Evolutionary conservation across 106 monocot genomes (phyloP).

Genomic region (Apostasia shenzhenica): DNA sequence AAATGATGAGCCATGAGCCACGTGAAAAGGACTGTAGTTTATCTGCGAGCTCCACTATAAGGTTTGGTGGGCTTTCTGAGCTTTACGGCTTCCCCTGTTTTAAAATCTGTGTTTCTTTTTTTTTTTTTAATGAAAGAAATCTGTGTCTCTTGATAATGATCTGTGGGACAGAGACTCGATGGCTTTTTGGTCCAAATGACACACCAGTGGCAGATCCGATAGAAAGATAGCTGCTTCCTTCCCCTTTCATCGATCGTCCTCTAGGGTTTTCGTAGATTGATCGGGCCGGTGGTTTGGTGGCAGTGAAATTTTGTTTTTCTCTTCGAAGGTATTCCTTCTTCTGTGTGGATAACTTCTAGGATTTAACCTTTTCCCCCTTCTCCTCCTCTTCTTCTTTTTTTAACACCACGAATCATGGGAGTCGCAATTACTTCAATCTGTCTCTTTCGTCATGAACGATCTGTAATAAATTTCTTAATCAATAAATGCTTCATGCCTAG

Average conservation of each 20-base stretch:
- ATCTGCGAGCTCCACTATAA: not conserved
- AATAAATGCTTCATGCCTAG: not conserved
- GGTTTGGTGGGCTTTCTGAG: not conserved
- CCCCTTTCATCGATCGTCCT: not conserved
- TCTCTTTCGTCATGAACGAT: no score
- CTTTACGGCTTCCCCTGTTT: conserved; percentile 7
- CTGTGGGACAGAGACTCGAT: not conserved
- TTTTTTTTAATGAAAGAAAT: no score
- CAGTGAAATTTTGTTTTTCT: not conserved
- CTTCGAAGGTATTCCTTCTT: not conserved
- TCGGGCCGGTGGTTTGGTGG: no score
- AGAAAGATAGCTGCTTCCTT: no score
- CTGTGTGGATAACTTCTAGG: not conserved
- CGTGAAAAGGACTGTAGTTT: not conserved
- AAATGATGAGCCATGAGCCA: not conserved
- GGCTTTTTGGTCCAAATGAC: not conserved
- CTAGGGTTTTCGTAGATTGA: not conserved
- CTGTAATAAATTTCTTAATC: not conserved
- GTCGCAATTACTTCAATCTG: no score
- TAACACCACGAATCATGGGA: no score
- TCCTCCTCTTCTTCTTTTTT: not conserved
- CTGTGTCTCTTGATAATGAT: not conserved
- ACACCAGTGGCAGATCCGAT: not conserved
- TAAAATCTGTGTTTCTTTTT: not conserved
- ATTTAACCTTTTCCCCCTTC: not conserved